Evolutionary conservation across 2,329 filamentous ascomycete genomes (phyloP).

Genomic region (Coleophoma crateriformis): DNA sequence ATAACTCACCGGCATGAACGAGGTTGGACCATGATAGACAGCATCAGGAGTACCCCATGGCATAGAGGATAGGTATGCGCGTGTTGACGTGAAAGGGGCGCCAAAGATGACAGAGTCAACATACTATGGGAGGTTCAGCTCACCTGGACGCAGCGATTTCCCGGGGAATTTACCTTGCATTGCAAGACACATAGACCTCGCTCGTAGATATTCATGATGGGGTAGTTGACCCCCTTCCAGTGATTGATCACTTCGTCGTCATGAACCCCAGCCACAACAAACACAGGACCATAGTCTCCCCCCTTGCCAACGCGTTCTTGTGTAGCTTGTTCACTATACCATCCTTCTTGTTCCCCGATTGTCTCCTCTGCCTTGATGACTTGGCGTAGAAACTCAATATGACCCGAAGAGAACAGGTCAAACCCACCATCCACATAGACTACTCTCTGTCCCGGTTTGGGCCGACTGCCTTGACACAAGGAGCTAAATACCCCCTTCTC

Average conservation of each 20-base stretch:
- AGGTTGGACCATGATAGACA: conserved; percentile 94
- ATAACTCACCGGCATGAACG: conserved; percentile 51
- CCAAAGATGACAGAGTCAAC: conserved; percentile 84
- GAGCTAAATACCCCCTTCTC: conserved; percentile 61
- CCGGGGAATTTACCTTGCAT: conserved; percentile 62
- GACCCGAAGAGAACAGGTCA: conserved; percentile 92
- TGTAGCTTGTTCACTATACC: conserved; percentile 64
- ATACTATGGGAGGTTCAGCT: conserved; percentile 48
- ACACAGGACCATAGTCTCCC: conserved; percentile 74
- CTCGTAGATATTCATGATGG: conserved; percentile 99
- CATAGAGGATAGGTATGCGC: conserved; percentile 67
- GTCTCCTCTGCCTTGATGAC: conserved; percentile 71
- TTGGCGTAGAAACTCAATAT: conserved; percentile 86
- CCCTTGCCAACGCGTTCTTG: conserved; percentile 57
- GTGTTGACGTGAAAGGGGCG: conserved; percentile 81
- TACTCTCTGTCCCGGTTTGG: conserved; percentile 72
- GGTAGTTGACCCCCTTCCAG: conserved; percentile 97
- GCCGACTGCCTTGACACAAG: conserved; percentile 66
- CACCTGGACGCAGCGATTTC: neutral
- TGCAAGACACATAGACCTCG: conserved; percentile 92
- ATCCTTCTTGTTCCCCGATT: conserved; percentile 61
- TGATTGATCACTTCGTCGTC: conserved; percentile 92
- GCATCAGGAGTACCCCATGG: conserved; percentile 70
- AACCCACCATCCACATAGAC: conserved; percentile 97
- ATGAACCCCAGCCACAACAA: conserved; percentile 89